Evolutionary conservation across 441 rosid genomes (phyloP), one percentile per base, ranked within the genome.

Genomic region (Theobroma grandiflorum): DNA sequence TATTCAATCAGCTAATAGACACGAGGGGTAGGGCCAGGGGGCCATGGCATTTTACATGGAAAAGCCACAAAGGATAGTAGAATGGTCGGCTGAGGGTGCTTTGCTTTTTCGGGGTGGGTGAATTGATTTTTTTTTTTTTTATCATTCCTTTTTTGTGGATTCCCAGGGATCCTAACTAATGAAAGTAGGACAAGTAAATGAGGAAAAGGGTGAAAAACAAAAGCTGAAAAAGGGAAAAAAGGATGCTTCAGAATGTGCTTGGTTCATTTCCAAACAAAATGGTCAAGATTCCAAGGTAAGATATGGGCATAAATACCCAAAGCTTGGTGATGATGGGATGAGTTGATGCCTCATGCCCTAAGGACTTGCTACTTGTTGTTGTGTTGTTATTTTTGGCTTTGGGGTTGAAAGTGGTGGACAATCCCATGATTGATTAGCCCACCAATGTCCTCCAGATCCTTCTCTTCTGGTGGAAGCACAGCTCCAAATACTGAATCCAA

Each of bases 361-460:
- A 26, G 31, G 31, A 26, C 31, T 26, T 26, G 31, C 31, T 26
- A 61, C 9, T 33, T 26, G 16, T 3, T 3, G 49, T 14, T 31
- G 40, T 74, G 38, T 20, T 7, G 3, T 42, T 62, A 22, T 59
- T 37, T 61, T 10, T 14, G n/a, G 9, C 20, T 38, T 61, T 15
- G 26, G 14, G 33, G 9, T 49, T 62, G 42, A 62, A 26, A 76
- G 47, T 16, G 52, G 38, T 37, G 4, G 72, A 16, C 75, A 77
- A 68, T 6, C 26, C 0, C 8, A 63, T 63, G 74, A 74, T 74
- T 78, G 72, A 53, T 68, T 63, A 74, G 70, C 11, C 74, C 57
- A 62, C 69, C 79, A 73, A 63, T 35, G 43, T 74, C 78, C 16
- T 50, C 50, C 22, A 50, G 69, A 77, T 83, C 67, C 70, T 62